These are phyloP conservation scores for Mycena albidolilacea DNA, from an alignment of 768 basidiomycete genomes.

Conservation along the genomic window DNA sequence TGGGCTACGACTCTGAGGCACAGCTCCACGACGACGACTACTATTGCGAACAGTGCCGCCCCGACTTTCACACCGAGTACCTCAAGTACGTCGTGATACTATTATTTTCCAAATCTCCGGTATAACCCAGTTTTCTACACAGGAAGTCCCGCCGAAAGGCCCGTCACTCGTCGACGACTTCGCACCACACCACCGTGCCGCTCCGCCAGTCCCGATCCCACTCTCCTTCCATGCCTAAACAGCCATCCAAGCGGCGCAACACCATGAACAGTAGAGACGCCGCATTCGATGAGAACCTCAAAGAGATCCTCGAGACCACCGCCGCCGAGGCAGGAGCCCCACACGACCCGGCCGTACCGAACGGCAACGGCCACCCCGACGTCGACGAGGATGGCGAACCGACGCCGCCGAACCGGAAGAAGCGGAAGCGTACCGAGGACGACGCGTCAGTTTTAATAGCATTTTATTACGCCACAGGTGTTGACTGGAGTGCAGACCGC, in stretches of 20 bases:
- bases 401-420: slow-evolving; percentile 63
- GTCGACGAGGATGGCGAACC: slow-evolving; percentile 66
- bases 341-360: slow-evolving; percentile 58
- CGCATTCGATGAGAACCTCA: slow-evolving; percentile 90
- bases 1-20: slow-evolving; percentile 89
- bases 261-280: slow-evolving; percentile 99
- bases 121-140: slow-evolving; percentile 22
- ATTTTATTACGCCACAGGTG: slow-evolving; percentile 12
- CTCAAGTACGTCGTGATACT: slow-evolving; percentile 70
- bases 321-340: slow-evolving; percentile 78
- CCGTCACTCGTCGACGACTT: slow-evolving; percentile 75
- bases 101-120: neutral
- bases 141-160: slow-evolving; percentile 77
- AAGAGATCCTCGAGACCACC: slow-evolving; percentile 81
- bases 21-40: slow-evolving; percentile 85
- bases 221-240: slow-evolving; percentile 73
- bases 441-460: slow-evolving; percentile 68
- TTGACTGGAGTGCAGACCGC: slow-evolving; percentile 52
- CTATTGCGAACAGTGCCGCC: slow-evolving; percentile 94
- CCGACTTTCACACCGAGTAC: slow-evolving; percentile 87
- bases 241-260: slow-evolving; percentile 88
- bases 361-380: slow-evolving; percentile 54
- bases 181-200: slow-evolving; percentile 68
- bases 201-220: slow-evolving; percentile 83
- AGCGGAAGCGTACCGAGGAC: slow-evolving; percentile 84